These are phyloP conservation scores for Coleophoma eucalyptorum DNA, from an alignment of 2,329 filamentous ascomycete genomes.

Conservation along the genomic window DNA sequence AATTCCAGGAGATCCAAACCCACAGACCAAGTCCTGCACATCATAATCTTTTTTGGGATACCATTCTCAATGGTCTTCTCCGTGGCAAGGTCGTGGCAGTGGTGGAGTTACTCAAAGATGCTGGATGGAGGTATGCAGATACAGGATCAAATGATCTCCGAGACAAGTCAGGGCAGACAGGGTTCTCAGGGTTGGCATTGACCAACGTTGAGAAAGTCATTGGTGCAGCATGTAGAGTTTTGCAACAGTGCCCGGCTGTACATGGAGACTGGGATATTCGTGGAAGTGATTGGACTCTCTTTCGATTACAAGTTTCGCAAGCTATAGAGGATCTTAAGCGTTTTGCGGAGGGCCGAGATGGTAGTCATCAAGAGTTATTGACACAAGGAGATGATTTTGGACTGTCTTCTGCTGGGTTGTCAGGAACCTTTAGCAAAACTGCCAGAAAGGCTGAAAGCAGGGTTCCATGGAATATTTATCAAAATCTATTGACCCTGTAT, in stretches of 20 bases:
- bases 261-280: slow-evolving; percentile 78
- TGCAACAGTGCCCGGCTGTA: slow-evolving; percentile 70
- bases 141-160: slow-evolving; percentile 59
- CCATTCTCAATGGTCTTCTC: slow-evolving; percentile 68
- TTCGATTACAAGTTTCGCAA: slow-evolving; percentile 69
- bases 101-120: slow-evolving; percentile 64
- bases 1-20: slow-evolving; percentile 60
- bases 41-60: slow-evolving; percentile 81
- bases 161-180: slow-evolving; percentile 46
- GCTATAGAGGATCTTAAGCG: slow-evolving; percentile 68
- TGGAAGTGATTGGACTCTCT: slow-evolving; percentile 78
- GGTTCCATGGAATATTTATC: slow-evolving; percentile 87
- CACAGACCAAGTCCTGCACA: slow-evolving; percentile 70
- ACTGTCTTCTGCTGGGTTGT: slow-evolving; percentile 41
- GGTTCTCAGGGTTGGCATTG: slow-evolving; percentile 72
- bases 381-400: slow-evolving; percentile 34
- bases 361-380: slow-evolving; percentile 32
- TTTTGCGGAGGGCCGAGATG: slow-evolving; percentile 72
- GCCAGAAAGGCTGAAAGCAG: slow-evolving; percentile 75
- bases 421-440: slow-evolving; percentile 62
- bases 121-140: slow-evolving; percentile 74
- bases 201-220: slow-evolving; percentile 72
- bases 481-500: slow-evolving; percentile 78
- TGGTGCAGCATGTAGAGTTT: slow-evolving; percentile 61
- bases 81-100: slow-evolving; percentile 70